phyloP scores from a whole-genome alignment of 306 rosid species.

The Urtica urens region DNA sequence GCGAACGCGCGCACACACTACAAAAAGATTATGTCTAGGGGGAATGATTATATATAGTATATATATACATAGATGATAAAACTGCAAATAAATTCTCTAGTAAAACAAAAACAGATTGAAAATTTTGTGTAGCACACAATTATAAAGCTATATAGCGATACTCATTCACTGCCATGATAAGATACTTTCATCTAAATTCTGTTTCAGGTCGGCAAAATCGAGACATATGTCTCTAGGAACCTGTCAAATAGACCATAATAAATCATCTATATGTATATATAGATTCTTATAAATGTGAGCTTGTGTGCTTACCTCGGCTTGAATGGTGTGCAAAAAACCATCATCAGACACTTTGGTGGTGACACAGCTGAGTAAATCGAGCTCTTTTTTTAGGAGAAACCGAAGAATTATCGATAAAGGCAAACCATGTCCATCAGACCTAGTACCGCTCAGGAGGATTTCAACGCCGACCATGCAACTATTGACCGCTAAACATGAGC shows the following conservation, averaged over 20 bases:
- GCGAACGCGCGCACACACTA: too few species aligned
- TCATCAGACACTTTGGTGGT: slow-evolving; percentile 15
- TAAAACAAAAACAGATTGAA: too few species aligned
- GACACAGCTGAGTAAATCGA: slow-evolving; percentile 12
- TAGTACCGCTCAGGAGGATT: slow-evolving; percentile 22
- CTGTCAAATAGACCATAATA: slow-evolving; percentile 11
- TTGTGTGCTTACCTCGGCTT: slow-evolving; percentile 25
- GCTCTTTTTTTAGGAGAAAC: slow-evolving; percentile 17
- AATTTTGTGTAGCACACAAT: too few species aligned
- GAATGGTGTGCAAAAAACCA: slow-evolving; percentile 13
- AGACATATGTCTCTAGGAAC: slow-evolving; percentile 5
- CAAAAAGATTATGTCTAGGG: too few species aligned
- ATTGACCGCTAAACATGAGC: slow-evolving; percentile 22
- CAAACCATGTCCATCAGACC: neutral
- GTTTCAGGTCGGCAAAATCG: slow-evolving; percentile 13
- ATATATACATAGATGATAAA: too few species aligned
- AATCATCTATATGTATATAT: neutral
- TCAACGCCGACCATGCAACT: slow-evolving; percentile 38
- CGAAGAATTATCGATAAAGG: slow-evolving; percentile 17
- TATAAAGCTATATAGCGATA: too few species aligned
- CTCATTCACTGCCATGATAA: neutral
- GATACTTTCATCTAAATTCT: slow-evolving; percentile 1
- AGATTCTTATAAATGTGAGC: too few species aligned
- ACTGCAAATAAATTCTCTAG: too few species aligned
- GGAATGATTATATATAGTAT: too few species aligned